Evolutionary conservation across 257 asterid species (phyloP).

Genomic region (Scutellaria barbata): DNA sequence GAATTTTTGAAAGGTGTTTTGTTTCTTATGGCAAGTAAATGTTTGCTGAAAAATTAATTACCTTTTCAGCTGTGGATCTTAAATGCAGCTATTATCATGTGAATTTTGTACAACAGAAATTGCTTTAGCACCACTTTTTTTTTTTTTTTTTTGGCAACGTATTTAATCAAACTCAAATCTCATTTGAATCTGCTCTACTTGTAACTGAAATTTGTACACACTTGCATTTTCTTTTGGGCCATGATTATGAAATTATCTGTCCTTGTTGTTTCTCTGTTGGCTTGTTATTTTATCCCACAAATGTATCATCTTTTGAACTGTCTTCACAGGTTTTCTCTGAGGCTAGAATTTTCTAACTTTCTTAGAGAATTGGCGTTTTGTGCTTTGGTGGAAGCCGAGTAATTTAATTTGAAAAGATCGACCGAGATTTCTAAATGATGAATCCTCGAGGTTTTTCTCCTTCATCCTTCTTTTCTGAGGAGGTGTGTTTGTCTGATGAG

Average conservation of each 20-base stretch:
- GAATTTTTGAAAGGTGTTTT: constrained; percentile 20
- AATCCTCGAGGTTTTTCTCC: constrained; percentile 69
- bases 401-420: constrained; percentile 37
- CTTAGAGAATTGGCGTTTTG: constrained; percentile 36
- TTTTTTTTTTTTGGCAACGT: constrained; percentile 41
- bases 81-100: constrained; percentile 51
- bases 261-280: constrained; percentile 18
- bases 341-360: constrained; percentile 41
- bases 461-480: constrained; percentile 77
- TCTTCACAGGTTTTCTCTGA: constrained; percentile 47
- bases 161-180: constrained; percentile 39
- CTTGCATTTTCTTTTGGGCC: constrained; percentile 25
- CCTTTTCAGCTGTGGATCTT: constrained; percentile 44
- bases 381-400: constrained; percentile 40
- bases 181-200: constrained; percentile 30
- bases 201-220: constrained; percentile 33
- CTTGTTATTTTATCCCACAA: constrained; percentile 22
- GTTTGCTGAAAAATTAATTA: constrained; percentile 29
- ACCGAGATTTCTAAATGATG: constrained; percentile 58
- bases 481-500: constrained; percentile 62
- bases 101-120: constrained; percentile 37
- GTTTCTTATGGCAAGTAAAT: constrained; percentile 22
- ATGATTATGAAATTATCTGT: not conserved
- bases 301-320: constrained; percentile 31
- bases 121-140: constrained; percentile 26